Evolutionary conservation across 2,329 filamentous ascomycete genomes (phyloP).

Genomic region (Talaromyces pinophilus): DNA sequence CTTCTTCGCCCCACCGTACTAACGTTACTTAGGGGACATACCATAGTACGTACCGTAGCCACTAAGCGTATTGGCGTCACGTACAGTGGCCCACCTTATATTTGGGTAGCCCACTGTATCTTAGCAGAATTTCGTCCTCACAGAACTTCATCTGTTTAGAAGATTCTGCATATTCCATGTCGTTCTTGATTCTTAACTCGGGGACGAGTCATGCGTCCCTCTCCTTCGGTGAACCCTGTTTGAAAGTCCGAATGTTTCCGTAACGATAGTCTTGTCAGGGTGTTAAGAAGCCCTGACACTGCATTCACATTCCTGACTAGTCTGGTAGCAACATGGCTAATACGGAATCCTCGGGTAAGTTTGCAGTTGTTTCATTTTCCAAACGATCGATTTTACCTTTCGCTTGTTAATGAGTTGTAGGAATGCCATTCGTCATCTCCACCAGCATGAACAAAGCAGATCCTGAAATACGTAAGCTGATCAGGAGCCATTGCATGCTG

Average conservation of each 20-base stretch:
- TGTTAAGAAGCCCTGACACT: too few species aligned
- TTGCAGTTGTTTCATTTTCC: background rate
- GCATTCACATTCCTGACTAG: background rate
- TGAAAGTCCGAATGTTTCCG: background rate
- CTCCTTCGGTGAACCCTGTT: background rate
- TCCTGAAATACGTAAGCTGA: conserved; percentile 3
- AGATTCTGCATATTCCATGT: background rate
- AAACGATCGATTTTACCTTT: background rate
- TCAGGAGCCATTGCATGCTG: conserved; percentile 10
- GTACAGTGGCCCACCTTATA: too few species aligned
- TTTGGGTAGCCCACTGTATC: too few species aligned
- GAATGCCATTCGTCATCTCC: conserved; percentile 8
- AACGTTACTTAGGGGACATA: too few species aligned
- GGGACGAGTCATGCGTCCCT: background rate
- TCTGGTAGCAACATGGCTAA: background rate
- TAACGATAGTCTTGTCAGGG: too few species aligned
- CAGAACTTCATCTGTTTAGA: background rate
- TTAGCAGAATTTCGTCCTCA: too few species aligned
- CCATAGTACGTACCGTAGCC: too few species aligned
- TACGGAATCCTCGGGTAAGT: background rate
- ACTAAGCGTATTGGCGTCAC: too few species aligned
- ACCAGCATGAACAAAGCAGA: conserved; percentile 1
- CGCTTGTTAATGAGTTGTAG: conserved; percentile 8
- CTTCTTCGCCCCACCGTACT: too few species aligned
- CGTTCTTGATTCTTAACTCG: background rate